These are phyloP conservation scores for Periconia digitata DNA, from an alignment of 2,329 filamentous ascomycete genomes.

Conservation along the genomic window DNA sequence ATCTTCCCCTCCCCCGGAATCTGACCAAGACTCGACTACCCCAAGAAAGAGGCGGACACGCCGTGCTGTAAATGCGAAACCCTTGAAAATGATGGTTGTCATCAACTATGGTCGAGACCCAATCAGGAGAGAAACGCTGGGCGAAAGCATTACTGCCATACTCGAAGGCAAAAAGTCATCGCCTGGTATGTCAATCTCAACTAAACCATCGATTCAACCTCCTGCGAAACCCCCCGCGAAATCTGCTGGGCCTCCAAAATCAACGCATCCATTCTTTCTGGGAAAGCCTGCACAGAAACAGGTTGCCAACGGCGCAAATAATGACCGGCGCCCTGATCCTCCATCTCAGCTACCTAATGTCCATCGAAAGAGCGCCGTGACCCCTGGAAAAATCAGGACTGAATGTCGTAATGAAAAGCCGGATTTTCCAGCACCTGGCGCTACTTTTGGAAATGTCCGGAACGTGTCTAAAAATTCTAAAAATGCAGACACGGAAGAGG, in stretches of 20 bases:
- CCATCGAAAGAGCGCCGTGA: conserved; percentile 43
- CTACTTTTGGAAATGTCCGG: conserved; percentile 20
- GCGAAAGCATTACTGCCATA: conserved; percentile 65
- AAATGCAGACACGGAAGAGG: conserved; percentile 65
- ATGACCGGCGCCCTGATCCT: conserved; percentile 11
- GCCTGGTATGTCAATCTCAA: conserved; percentile 14
- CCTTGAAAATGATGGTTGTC: conserved; percentile 50
- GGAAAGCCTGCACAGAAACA: conserved; percentile 50
- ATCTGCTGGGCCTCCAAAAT: conserved; percentile 41
- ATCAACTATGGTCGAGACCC: conserved; percentile 62
- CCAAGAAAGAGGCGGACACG: conserved; percentile 51
- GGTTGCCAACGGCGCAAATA: conserved; percentile 16
- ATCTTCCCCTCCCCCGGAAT: conserved; percentile 38
- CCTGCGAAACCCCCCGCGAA: background rate
- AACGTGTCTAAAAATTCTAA: too few species aligned
- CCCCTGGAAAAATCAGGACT: conserved; percentile 49
- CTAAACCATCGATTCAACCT: conserved; percentile 31
- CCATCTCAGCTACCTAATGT: conserved; percentile 27
- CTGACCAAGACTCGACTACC: conserved; percentile 13
- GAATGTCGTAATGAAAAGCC: conserved; percentile 28
- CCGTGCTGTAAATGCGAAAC: conserved; percentile 21
- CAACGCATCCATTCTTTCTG: conserved; percentile 70
- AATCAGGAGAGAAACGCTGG: conserved; percentile 52
- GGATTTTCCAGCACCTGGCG: conserved; percentile 20
- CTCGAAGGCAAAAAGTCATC: conserved; percentile 44